These are phyloP conservation scores for Trametes polyzona DNA, from an alignment of 1,284 basidiomycete species.

Conservation along the genomic window DNA sequence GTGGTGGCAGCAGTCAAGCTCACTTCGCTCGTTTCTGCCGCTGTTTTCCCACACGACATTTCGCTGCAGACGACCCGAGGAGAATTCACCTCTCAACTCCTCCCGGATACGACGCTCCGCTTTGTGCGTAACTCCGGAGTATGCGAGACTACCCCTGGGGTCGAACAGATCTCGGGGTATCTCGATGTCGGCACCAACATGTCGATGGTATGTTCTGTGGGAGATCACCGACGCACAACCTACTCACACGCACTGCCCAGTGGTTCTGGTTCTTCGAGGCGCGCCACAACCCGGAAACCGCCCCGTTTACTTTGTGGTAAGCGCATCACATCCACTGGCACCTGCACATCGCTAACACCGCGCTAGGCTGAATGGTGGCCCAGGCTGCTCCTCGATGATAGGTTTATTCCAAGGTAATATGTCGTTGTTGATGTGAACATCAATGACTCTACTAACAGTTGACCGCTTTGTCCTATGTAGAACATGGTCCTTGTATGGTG, in stretches of 20 bases:
- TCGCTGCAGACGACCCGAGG: constrained; percentile 2
- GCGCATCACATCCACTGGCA: constrained; percentile 6
- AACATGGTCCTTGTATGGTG: constrained; percentile 65
- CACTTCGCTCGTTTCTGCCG: neutral
- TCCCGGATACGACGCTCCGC: constrained; percentile 42
- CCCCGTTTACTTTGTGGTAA: constrained; percentile 69
- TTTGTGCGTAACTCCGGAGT: constrained; percentile 68
- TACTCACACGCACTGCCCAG: constrained; percentile 33
- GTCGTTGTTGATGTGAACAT: too few relatives aligned
- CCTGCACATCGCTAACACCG: too few relatives aligned
- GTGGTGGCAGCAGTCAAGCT: neutral
- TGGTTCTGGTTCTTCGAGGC: constrained; percentile 80
- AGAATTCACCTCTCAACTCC: constrained; percentile 26
- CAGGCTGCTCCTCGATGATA: constrained; percentile 69
- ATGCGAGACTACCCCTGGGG: constrained; percentile 73
- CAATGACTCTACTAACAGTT: too few relatives aligned
- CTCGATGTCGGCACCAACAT: constrained; percentile 62
- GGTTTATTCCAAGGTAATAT: constrained; percentile 63
- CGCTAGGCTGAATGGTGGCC: constrained; percentile 59
- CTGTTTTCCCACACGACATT: neutral
- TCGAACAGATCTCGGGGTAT: constrained; percentile 71
- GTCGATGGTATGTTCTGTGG: too few relatives aligned
- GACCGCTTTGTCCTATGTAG: too few relatives aligned
- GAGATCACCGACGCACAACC: too few relatives aligned
- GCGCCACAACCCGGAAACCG: constrained; percentile 59